A percentile compares a stretch with the other conserved stretches of the same genome.
phyloP scores from a whole-genome alignment of 495 filamentous ascomycete genomes.

The Staphylotrichum tortipilum region DNA sequence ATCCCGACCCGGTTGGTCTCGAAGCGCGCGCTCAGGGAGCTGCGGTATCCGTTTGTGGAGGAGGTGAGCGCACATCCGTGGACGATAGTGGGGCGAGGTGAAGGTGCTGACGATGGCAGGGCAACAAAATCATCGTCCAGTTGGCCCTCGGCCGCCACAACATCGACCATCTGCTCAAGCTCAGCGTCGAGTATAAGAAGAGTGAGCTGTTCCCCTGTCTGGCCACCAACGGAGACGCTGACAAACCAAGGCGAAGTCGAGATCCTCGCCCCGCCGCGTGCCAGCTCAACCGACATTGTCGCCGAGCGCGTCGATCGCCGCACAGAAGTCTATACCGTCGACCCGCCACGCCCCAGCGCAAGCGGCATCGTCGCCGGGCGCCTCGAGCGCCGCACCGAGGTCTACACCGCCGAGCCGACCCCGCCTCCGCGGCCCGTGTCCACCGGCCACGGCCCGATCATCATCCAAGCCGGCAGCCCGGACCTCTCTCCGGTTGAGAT shows the following conservation, averaged over 20 bases:
- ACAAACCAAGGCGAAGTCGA: slow-evolving; percentile 32
- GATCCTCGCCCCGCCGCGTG: slow-evolving; percentile 28
- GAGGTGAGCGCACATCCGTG: slow-evolving; percentile 48
- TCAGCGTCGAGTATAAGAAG: slow-evolving; percentile 64
- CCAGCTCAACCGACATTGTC: slow-evolving; percentile 26
- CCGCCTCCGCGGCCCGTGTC: too few relatives aligned
- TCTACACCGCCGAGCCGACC: too few relatives aligned
- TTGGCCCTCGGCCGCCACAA: slow-evolving; percentile 78
- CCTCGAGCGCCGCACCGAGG: slow-evolving; percentile 20
- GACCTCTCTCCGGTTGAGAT: slow-evolving; percentile 35
- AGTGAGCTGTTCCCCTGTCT: slow-evolving; percentile 24
- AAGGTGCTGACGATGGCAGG: slow-evolving; percentile 46
- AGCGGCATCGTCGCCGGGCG: slow-evolving; percentile 35
- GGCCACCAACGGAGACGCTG: slow-evolving; percentile 10
- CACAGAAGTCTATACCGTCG: slow-evolving; percentile 11
- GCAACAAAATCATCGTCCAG: slow-evolving; percentile 66
- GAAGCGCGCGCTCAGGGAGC: slow-evolving; percentile 66
- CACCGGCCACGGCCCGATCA: slow-evolving; percentile 27
- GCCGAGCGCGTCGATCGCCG: slow-evolving; percentile 32
- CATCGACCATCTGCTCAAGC: slow-evolving; percentile 77
- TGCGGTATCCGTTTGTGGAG: slow-evolving; percentile 79
- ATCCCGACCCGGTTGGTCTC: slow-evolving; percentile 71
- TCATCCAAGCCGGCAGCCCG: slow-evolving; percentile 36
- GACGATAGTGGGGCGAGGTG: not conserved
- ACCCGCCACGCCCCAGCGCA: slow-evolving; percentile 27